Conservation (phyloP, 768 basidiomycete genomes). For the Boletellus ananiceps region DNA sequence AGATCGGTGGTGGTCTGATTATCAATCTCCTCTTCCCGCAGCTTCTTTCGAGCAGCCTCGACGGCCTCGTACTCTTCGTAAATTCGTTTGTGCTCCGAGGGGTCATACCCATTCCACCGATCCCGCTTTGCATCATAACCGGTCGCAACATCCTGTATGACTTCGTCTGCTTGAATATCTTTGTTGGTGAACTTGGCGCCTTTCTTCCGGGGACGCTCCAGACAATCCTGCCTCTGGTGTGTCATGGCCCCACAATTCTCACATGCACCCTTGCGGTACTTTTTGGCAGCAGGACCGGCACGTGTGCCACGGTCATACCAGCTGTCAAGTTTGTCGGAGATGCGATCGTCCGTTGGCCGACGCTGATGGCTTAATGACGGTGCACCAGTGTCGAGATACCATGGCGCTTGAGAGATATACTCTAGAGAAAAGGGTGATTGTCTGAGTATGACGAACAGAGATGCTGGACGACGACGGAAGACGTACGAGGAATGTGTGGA, state of each 20-base stretch:
- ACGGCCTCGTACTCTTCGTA: conserved; percentile 94
- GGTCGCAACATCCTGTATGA: conserved; percentile 70
- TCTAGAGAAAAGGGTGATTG: conserved; percentile 42
- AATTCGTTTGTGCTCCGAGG: conserved; percentile 76
- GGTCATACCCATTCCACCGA: conserved; percentile 97
- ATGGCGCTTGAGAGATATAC: conserved; percentile 97
- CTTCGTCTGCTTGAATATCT: conserved; percentile 88
- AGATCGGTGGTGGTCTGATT: conserved; percentile 92
- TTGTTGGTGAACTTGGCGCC: conserved; percentile 91
- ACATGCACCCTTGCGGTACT: conserved; percentile 96
- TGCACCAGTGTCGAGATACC: conserved; percentile 94
- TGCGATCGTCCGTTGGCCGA: conserved; percentile 56
- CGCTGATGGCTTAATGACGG: conserved; percentile 95
- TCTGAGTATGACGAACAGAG: background rate
- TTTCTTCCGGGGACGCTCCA: conserved; percentile 94
- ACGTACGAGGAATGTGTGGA: conserved; percentile 95
- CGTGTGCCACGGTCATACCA: conserved; percentile 90
- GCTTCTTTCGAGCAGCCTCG: conserved; percentile 84
- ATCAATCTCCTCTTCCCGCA: conserved; percentile 96
- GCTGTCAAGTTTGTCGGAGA: conserved; percentile 66
- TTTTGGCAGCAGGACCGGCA: conserved; percentile 89
- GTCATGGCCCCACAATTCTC: conserved; percentile 98
- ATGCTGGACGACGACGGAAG: background rate
- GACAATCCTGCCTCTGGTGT: conserved; percentile 85
- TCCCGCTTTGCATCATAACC: conserved; percentile 95